A percentile compares a stretch with the other conserved stretches of the same genome.
Conservation (phyloP, 805 yeast genomes). For the Pichia membranifaciens region DNA sequence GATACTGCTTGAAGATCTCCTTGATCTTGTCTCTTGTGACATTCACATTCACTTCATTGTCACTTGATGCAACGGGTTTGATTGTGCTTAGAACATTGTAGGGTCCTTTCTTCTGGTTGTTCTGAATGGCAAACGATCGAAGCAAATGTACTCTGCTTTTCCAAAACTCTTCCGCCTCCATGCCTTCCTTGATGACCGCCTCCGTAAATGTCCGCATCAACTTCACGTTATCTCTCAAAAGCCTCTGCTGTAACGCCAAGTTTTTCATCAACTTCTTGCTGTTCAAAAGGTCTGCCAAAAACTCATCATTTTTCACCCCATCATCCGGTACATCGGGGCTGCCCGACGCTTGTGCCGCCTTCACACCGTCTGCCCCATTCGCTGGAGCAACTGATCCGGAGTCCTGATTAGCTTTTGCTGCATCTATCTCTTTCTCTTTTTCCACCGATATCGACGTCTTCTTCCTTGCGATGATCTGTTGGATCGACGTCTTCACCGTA, state of each 20-base stretch:
- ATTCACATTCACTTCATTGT: constrained; percentile 88
- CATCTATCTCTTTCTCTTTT: background rate
- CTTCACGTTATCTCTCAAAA: constrained; percentile 61
- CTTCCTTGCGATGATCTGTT: constrained; percentile 62
- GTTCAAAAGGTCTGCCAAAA: constrained; percentile 39
- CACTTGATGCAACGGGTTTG: constrained; percentile 87
- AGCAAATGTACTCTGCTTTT: constrained; percentile 69
- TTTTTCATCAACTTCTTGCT: constrained; percentile 59
- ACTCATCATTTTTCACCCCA: constrained; percentile 24
- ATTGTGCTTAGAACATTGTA: constrained; percentile 91
- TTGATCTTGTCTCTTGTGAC: constrained; percentile 86
- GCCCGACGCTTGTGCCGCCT: background rate
- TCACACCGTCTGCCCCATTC: too few species aligned
- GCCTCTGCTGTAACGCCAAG: constrained; percentile 69
- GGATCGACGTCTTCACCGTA: constrained; percentile 58
- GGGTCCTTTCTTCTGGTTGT: constrained; percentile 83
- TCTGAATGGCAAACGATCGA: constrained; percentile 79
- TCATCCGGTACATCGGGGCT: constrained; percentile 10
- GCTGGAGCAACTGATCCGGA: background rate
- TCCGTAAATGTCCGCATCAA: constrained; percentile 77
- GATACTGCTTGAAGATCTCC: constrained; percentile 88
- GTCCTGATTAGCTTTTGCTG: background rate
- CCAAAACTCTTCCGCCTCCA: constrained; percentile 86
- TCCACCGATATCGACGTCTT: constrained; percentile 39
- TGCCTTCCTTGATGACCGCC: constrained; percentile 71